phyloP scores from a whole-genome alignment of 495 filamentous ascomycete genomes.

The Penicillium arizonense region DNA sequence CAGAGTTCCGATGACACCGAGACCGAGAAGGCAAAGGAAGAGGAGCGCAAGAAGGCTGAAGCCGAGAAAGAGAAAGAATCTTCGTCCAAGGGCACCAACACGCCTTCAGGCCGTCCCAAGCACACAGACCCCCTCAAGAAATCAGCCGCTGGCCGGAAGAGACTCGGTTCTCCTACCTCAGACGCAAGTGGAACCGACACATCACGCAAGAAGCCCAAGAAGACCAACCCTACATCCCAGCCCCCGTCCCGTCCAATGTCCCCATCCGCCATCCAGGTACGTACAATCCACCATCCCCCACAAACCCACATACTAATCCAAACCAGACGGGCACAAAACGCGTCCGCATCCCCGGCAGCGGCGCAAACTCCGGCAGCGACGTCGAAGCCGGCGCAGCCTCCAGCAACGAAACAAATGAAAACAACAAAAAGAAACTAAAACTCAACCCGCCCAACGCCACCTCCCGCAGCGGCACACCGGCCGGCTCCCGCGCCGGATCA shows the following conservation, averaged over 20 bases:
- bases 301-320: slow-evolving; percentile 9
- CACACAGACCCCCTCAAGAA: slow-evolving; percentile 59
- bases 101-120: slow-evolving; percentile 64
- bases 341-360: slow-evolving; percentile 33
- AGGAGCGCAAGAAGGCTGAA: slow-evolving; percentile 67
- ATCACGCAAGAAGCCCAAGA: slow-evolving; percentile 84
- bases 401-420: slow-evolving; percentile 68
- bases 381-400: slow-evolving; percentile 70
- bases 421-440: slow-evolving; percentile 67
- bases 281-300: slow-evolving; percentile 1
- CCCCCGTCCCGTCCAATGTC: slow-evolving; percentile 56
- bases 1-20: slow-evolving; percentile 48
- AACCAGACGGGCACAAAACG: slow-evolving; percentile 47
- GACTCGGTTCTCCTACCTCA: slow-evolving; percentile 82
- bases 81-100: slow-evolving; percentile 69
- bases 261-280: slow-evolving; percentile 37
- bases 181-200: slow-evolving; percentile 90
- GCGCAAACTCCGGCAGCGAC: slow-evolving; percentile 72
- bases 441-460: slow-evolving; percentile 48
- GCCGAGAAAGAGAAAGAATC: slow-evolving; percentile 58
- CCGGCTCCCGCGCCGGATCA: slow-evolving; percentile 53
- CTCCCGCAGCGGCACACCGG: slow-evolving; percentile 54
- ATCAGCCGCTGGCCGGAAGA: slow-evolving; percentile 61
- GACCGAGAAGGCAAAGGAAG: slow-evolving; percentile 58
- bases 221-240: slow-evolving; percentile 55